Evolutionary conservation across 495 filamentous ascomycete species (phyloP).

Genomic region (Aspergillus cavernicola): DNA sequence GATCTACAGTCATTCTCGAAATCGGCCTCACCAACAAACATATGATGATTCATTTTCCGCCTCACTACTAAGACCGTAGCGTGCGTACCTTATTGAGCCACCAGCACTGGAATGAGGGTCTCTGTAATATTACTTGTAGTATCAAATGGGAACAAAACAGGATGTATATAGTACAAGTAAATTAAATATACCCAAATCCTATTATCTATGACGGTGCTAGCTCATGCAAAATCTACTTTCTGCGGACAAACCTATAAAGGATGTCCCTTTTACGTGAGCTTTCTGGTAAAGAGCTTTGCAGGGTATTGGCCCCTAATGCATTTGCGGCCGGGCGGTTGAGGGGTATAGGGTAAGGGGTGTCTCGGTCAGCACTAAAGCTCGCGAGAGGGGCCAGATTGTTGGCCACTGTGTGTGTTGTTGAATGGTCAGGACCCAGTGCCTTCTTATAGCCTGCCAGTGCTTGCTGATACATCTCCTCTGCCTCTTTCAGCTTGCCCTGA

Average conservation of each 20-base stretch:
- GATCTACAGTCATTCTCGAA: slow-evolving; percentile 3
- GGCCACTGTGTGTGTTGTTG: not conserved
- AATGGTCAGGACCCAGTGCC: not conserved
- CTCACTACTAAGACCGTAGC: not conserved
- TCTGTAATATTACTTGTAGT: not conserved
- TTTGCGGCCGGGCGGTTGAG: not conserved
- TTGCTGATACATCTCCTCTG: slow-evolving; percentile 2
- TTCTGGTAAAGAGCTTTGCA: not conserved
- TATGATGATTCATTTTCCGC: not conserved
- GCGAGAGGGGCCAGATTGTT: not conserved
- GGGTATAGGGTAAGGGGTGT: not conserved
- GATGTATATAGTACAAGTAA: not conserved
- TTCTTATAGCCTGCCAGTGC: slow-evolving; percentile 1
- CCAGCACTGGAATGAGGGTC: not conserved
- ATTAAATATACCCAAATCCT: not conserved
- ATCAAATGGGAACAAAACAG: not conserved
- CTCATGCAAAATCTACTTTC: not conserved
- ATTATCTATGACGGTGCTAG: not conserved
- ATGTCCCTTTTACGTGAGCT: not conserved
- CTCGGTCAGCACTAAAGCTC: not conserved
- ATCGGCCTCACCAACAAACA: slow-evolving; percentile 2
- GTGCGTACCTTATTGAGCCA: not conserved
- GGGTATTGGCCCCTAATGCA: not conserved
- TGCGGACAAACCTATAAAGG: not conserved
- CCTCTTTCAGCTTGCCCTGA: slow-evolving; percentile 1